Base-by-base conservation (phyloP, 768 basidiomycete species). In the Auricularia sp. region DNA sequence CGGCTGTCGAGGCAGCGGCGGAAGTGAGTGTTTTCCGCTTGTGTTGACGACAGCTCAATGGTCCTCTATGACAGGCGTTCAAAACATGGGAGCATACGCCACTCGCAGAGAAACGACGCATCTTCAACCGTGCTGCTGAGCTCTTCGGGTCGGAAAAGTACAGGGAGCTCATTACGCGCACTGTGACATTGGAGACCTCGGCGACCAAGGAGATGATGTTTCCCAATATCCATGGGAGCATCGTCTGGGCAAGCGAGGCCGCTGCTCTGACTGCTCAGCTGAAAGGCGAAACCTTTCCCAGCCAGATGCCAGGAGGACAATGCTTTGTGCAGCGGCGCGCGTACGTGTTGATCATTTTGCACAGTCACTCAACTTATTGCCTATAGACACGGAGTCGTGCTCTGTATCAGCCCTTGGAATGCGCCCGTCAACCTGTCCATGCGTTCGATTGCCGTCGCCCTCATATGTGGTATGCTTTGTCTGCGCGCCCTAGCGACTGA, bases 381-480 rank as follows among this genome's bases (percentile, higher is more conserved):
- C 33, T 11, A 29, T 45, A 24, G 44, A 37, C 3, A 11, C 47
- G 6, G 13, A 7, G 36, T 35, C n/a, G 62, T 24, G 35, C n/a
- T 83, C 63, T 78, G 80, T 3, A 82, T 85, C 2, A 76, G 80
- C 1, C 83, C 84, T 0, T 85, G 84, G 84, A 85, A 85, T 68
- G 80, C 80, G 2, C 82, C 85, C 0, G 67, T 80, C 7, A 68
- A 71, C 1, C 73, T 86, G 14, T 75, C 80, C 0, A 63, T 84
- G 16, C 73, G 81, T 18, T 80, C 82, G 0, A 71, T 82, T 14
- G 77, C 76, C 1, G 68, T 79, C 11, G 81, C 84, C 0, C 70
- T 85, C 37, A 68, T 85, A 1, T 83, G 83, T 62, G 84, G 47
- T 51, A 51, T 18, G 21, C 13, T 62, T 11, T 56, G 2, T 29